Percentiles rank a stretch among this genome's conserved stretches.
Conservation (phyloP, 148 eudicot genomes). For the Agrostemma githago region DNA sequence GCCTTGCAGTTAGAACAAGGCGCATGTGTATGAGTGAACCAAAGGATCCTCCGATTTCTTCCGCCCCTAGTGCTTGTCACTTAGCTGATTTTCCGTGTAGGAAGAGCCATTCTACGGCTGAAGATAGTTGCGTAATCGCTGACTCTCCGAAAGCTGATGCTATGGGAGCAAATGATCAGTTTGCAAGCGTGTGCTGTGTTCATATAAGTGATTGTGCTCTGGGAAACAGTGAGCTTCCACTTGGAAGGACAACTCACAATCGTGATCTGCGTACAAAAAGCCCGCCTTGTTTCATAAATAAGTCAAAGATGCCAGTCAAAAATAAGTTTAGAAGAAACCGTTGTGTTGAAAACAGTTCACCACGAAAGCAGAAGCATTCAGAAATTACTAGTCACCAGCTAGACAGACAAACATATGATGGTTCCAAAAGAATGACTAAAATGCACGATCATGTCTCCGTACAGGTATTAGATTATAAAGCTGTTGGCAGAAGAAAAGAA, state of each 20-base stretch:
- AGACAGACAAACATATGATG: slow-evolving; percentile 15
- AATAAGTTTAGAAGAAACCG: slow-evolving; percentile 23
- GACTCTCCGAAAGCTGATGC: slow-evolving; percentile 7
- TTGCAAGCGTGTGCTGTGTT: slow-evolving; percentile 13
- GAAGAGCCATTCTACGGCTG: slow-evolving; percentile 10
- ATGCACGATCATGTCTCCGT: slow-evolving; percentile 16
- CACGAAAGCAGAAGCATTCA: slow-evolving; percentile 19
- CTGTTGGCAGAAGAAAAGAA: slow-evolving; percentile 24
- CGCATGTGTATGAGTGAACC: slow-evolving; percentile 30
- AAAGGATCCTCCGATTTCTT: slow-evolving; percentile 18
- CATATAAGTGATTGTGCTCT: slow-evolving; percentile 13
- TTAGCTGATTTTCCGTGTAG: slow-evolving; percentile 10
- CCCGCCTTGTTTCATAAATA: slow-evolving; percentile 11
- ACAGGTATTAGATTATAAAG: slow-evolving; percentile 16
- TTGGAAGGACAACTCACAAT: background rate
- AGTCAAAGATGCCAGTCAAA: slow-evolving; percentile 14
- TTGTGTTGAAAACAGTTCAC: slow-evolving; percentile 23
- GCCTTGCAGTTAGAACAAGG: slow-evolving; percentile 27
- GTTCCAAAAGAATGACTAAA: slow-evolving; percentile 22
- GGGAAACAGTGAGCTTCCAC: slow-evolving; percentile 3
- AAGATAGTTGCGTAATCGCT: slow-evolving; percentile 6
- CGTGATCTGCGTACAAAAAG: slow-evolving; percentile 3
- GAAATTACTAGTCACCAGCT: slow-evolving; percentile 15
- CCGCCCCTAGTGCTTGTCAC: slow-evolving; percentile 3
- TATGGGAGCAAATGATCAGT: slow-evolving; percentile 10